phyloP scores from a whole-genome alignment of 768 basidiomycete species.

The Suillus subalutaceus region DNA sequence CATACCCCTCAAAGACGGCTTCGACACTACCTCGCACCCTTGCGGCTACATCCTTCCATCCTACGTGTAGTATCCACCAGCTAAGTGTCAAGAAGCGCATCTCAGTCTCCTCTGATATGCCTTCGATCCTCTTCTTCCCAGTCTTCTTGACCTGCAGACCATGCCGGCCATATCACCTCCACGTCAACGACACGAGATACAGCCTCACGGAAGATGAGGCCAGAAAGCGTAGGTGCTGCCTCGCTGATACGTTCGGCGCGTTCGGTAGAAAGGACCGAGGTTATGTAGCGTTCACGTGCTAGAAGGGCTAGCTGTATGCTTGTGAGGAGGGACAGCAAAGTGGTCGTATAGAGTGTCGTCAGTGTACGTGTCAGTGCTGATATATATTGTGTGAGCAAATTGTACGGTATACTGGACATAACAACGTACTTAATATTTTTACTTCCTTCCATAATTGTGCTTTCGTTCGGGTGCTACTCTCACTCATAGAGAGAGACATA shows the following conservation, averaged over 20 bases:
- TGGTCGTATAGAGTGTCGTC: conserved; percentile 83
- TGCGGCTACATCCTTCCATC: conserved; percentile 84
- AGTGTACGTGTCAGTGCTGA: conserved; percentile 86
- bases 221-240: conserved; percentile 33
- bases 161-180: conserved; percentile 27
- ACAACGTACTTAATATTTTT: conserved; percentile 73
- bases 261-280: conserved; percentile 63
- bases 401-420: neutral
- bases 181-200: conserved; percentile 27
- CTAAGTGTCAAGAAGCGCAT: conserved; percentile 81
- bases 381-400: conserved; percentile 10
- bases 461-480: conserved; percentile 53
- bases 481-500: conserved; percentile 12
- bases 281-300: conserved; percentile 79
- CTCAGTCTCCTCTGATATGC: conserved; percentile 70
- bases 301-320: conserved; percentile 85
- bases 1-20: conserved; percentile 84
- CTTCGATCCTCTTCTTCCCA: conserved; percentile 33
- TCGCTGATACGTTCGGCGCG: conserved; percentile 56
- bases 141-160: conserved; percentile 27
- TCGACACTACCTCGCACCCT: conserved; percentile 76
- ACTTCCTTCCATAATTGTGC: conserved; percentile 91
- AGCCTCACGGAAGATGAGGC: conserved; percentile 29
- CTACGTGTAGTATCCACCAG: conserved; percentile 93
- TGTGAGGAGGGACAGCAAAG: conserved; percentile 85